phyloP scores from a whole-genome alignment of 805 yeast species.

The Schwanniomyces yamadae region DNA sequence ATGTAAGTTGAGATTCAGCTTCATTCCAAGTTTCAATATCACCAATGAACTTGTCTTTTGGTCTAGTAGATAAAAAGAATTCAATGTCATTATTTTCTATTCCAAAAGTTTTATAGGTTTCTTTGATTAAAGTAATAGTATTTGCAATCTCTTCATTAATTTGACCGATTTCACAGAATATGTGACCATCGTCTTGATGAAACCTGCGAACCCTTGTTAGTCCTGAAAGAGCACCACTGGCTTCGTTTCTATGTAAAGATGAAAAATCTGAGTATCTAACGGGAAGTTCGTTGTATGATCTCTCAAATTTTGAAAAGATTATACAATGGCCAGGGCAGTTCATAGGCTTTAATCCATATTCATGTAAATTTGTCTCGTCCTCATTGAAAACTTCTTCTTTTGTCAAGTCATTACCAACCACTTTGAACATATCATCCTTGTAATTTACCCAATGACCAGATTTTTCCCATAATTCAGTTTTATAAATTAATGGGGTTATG shows the following conservation, averaged over 20 bases:
- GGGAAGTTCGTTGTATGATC: conserved; percentile 86
- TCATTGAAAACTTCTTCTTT: conserved; percentile 21
- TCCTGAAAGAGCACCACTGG: conserved; percentile 91
- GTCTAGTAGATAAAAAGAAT: conserved; percentile 81
- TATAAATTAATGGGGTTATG: conserved; percentile 85
- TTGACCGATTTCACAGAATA: conserved; percentile 81
- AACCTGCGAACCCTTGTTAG: conserved; percentile 90
- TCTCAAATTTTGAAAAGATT: conserved; percentile 68
- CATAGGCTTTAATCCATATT: conserved; percentile 90
- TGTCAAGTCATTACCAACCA: conserved; percentile 54
- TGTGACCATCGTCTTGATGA: conserved; percentile 98
- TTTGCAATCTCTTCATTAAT: conserved; percentile 69
- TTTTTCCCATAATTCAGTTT: conserved; percentile 78
- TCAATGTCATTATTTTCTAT: conserved; percentile 42
- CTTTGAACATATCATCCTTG: conserved; percentile 90
- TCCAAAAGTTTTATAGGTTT: conserved; percentile 71
- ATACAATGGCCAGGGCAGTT: conserved; percentile 95
- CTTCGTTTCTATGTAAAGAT: conserved; percentile 90
- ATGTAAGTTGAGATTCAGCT: conserved; percentile 70
- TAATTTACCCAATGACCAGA: conserved; percentile 97
- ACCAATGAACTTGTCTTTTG: conserved; percentile 75
- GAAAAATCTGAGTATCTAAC: conserved; percentile 84
- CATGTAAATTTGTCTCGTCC: conserved; percentile 22
- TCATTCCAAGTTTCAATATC: conserved; percentile 71
- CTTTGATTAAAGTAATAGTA: conserved; percentile 70